Evolutionary conservation across 768 basidiomycete species (phyloP), one percentile per base, ranked within the genome.

Genomic region (Dendrothele bispora): DNA sequence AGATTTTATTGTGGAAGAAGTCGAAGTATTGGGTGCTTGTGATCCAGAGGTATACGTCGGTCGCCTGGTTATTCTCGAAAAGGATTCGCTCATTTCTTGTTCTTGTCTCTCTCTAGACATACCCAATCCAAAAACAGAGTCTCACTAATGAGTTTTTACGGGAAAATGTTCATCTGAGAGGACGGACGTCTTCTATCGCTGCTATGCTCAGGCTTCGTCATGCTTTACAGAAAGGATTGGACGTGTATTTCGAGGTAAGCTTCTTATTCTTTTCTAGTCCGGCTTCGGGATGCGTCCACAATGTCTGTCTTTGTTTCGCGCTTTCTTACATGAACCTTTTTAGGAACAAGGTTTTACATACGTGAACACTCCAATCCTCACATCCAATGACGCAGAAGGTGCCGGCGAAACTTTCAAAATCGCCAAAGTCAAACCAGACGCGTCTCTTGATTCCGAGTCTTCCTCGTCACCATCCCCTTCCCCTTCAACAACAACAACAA

Each of bases 351-450:
- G 81, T 8, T 98, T 97, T 63, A 65, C 72, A 29, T 81, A 88
- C 59, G 78, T 79, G 12, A 85, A 97, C 58, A 88, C 94, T 0
- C 97, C 97, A 1, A 78, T 98, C 38, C 67, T 98, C 20, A 98
- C 95, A 0, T 81, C 83, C 14, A 92, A 83, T 56, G 97, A 99
- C 63, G 94, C 94, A 45, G 97, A 99, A 73, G 97, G 95, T 11
- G 95, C 88, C 6, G 95, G 97, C 17, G 95, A 98, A 66, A 81
- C 89, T 2, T 98, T 98, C 64, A 77, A 79, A 5, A 72, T 95
- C 25, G 71, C 75, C 2, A 69, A 76, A n/a, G 55, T 75, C 6
- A 27, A 26, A 46, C n/a, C n/a, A 5, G 14, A 28, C 12, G 36
- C 21, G 10, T 10, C 30, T n/a, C 10, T 32, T 32, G 30, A 32